phyloP scores from a whole-genome alignment of 306 rosid species.

The Adenanthera pavonina region DNA sequence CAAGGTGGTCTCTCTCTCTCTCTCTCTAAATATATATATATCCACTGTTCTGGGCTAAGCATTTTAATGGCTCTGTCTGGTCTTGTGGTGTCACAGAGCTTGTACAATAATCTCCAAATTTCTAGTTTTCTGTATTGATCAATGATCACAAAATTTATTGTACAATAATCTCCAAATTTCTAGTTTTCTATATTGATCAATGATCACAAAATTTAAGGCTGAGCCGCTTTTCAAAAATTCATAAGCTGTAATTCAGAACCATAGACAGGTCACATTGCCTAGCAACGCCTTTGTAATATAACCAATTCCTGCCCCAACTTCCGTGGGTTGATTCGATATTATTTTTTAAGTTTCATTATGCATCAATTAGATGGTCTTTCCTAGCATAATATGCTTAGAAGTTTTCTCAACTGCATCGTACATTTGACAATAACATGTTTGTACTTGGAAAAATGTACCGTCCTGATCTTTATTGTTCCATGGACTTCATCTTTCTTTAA shows the following conservation, averaged over 20 bases:
- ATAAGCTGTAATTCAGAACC: background rate
- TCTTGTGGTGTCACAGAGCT: background rate
- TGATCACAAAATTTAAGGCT: background rate
- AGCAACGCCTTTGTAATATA: background rate
- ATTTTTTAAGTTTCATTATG: background rate
- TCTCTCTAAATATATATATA: too few relatives aligned
- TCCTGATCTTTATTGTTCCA: background rate
- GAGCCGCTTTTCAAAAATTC: constrained; percentile 7
- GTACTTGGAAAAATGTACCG: background rate
- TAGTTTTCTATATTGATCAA: background rate
- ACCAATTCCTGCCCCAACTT: background rate
- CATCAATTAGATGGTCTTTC: background rate
- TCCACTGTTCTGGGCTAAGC: background rate
- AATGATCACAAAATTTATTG: background rate
- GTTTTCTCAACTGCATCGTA: background rate
- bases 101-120: constrained; percentile 12
- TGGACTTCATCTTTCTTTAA: constrained; percentile 21
- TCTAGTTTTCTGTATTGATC: background rate
- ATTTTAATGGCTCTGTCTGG: background rate
- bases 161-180: constrained; percentile 15
- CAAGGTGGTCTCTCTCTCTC: background rate
- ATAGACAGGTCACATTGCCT: constrained; percentile 6
- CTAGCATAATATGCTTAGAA: background rate
- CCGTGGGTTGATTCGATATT: background rate
- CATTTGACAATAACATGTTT: constrained; percentile 5